Percentiles rank a stretch among this genome's conserved stretches.
phyloP scores from a whole-genome alignment of 768 basidiomycete genomes.

The Boletus pseudopeckii region DNA sequence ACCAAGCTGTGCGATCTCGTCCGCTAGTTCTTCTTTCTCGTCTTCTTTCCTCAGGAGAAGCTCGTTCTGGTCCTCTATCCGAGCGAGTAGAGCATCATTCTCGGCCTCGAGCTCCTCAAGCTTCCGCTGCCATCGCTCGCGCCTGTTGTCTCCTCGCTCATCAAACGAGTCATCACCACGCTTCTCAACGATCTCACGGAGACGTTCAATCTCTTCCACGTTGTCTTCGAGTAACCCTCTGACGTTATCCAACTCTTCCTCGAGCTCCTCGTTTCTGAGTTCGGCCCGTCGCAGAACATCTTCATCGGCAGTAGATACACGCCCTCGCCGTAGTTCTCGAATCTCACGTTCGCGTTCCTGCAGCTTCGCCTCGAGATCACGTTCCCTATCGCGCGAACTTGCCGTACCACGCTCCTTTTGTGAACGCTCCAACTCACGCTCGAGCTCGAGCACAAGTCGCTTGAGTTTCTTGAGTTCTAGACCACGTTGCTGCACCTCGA shows the following conservation, averaged over 20 bases:
- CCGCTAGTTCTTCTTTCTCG: constrained; percentile 67
- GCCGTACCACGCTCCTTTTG: constrained; percentile 48
- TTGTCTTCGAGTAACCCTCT: constrained; percentile 75
- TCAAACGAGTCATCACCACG: constrained; percentile 43
- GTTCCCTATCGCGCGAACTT: constrained; percentile 50
- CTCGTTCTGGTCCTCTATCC: constrained; percentile 57
- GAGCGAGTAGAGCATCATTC: constrained; percentile 57
- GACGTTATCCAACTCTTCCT: constrained; percentile 70
- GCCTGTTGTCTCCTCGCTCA: constrained; percentile 38
- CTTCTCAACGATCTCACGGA: constrained; percentile 65
- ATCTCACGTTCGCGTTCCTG: constrained; percentile 72
- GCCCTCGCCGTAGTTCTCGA: constrained; percentile 58
- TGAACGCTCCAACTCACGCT: constrained; percentile 71
- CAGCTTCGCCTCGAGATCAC: constrained; percentile 73
- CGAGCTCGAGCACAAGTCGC: constrained; percentile 81
- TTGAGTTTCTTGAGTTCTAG: constrained; percentile 91
- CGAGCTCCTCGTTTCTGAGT: constrained; percentile 61
- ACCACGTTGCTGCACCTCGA: constrained; percentile 84
- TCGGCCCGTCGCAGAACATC: constrained; percentile 54
- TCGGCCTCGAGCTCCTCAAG: constrained; percentile 59
- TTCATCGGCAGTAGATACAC: constrained; percentile 41
- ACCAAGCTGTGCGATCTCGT: constrained; percentile 59
- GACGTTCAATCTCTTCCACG: constrained; percentile 74
- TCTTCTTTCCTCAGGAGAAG: constrained; percentile 58
- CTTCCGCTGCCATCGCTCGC: constrained; percentile 45